These are phyloP conservation scores for Cyclotella choctawhatcheeana DNA, from an alignment of 108 stramenopile genomes.

Conservation along the genomic window DNA sequence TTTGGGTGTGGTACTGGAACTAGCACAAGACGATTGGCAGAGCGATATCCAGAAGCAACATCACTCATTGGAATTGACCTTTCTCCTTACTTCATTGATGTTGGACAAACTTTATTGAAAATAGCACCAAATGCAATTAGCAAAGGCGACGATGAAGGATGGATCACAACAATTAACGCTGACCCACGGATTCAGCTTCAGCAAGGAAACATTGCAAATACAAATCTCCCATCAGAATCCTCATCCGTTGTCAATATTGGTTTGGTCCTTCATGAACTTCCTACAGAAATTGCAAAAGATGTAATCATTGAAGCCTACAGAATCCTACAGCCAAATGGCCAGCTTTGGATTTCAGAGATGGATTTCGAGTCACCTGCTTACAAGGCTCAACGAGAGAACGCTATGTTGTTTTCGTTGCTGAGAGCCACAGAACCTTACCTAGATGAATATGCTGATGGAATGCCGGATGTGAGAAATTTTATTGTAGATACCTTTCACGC, in stretches of 20 bases:
- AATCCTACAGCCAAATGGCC: conserved; percentile 66
- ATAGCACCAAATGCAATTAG: conserved; percentile 53
- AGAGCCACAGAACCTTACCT: conserved; percentile 84
- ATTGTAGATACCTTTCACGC: conserved; percentile 37
- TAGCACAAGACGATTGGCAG: conserved; percentile 70
- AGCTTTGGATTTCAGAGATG: conserved; percentile 86
- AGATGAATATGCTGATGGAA: conserved; percentile 82
- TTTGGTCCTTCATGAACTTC: conserved; percentile 81
- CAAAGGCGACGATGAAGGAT: conserved; percentile 34
- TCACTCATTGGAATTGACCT: conserved; percentile 69
- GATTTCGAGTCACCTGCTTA: conserved; percentile 86
- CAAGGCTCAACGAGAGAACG: conserved; percentile 76
- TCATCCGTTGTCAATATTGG: conserved; percentile 72
- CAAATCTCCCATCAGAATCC: conserved; percentile 49
- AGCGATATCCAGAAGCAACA: conserved; percentile 61
- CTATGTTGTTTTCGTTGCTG: conserved; percentile 71
- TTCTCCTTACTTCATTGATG: conserved; percentile 71
- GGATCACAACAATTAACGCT: conserved; percentile 66
- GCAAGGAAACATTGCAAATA: conserved; percentile 64
- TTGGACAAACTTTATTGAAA: conserved; percentile 58
- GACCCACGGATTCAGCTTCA: conserved; percentile 68
- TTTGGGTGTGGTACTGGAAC: conserved; percentile 83
- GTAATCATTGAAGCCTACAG: conserved; percentile 72
- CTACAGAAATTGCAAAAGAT: conserved; percentile 43
- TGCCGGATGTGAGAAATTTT: conserved; percentile 52